Conservation (phyloP, 2,329 filamentous ascomycete genomes). For the Microcyclospora tardicrescens region DNA sequence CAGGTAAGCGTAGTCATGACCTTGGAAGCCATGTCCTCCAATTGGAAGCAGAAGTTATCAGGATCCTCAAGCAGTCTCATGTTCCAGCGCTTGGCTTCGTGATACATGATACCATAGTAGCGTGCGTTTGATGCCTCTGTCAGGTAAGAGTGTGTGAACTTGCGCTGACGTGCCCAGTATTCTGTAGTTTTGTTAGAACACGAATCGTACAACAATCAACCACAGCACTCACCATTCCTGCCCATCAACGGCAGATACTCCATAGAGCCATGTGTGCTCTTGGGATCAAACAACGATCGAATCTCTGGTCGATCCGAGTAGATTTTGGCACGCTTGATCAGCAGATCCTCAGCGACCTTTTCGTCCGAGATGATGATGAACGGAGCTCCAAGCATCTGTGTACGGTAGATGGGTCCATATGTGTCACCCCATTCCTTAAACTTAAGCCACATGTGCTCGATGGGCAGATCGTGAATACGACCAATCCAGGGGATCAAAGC, state of each 20-base stretch:
- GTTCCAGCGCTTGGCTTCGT: conserved; percentile 43
- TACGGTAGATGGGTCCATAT: conserved; percentile 23
- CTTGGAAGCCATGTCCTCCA: conserved; percentile 47
- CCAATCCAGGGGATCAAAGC: conserved; percentile 24
- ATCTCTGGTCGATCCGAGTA: conserved; percentile 41
- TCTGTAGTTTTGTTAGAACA: conserved; percentile 22
- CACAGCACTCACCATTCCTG: conserved; percentile 36
- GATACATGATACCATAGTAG: conserved; percentile 39
- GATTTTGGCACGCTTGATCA: conserved; percentile 39
- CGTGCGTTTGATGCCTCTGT: conserved; percentile 32
- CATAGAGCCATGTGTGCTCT: conserved; percentile 42
- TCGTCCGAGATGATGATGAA: conserved; percentile 41
- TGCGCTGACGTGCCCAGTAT: conserved; percentile 43
- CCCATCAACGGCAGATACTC: conserved; percentile 45
- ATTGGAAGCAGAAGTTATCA: conserved; percentile 36
- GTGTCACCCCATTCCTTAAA: conserved; percentile 30
- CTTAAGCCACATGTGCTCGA: conserved; percentile 41
- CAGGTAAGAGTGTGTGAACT: conserved; percentile 40
- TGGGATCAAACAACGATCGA: conserved; percentile 40
- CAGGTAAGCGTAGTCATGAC: conserved; percentile 43
- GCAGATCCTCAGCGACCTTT: conserved; percentile 39
- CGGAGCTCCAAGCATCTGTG: conserved; percentile 26
- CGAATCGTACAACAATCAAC: not conserved
- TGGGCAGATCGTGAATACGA: conserved; percentile 35
- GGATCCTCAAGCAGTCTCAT: conserved; percentile 37